phyloP scores from a whole-genome alignment of 352 stramenopile genomes.

The Plasmopara halstedii region DNA sequence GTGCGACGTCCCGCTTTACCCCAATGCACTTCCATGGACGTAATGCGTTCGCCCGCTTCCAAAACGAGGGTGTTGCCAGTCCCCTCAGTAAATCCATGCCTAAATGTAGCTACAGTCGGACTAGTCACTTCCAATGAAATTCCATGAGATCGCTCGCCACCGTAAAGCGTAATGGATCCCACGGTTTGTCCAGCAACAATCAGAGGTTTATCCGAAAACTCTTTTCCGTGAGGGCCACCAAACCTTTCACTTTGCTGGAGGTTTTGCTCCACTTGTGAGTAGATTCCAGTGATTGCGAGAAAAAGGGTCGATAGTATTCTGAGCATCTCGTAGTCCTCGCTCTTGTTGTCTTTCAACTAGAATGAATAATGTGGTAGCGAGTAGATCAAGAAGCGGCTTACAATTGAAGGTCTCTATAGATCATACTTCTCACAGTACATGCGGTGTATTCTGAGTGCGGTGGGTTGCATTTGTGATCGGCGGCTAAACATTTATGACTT shows the following conservation, averaged over 20 bases:
- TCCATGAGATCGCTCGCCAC: conserved; percentile 9
- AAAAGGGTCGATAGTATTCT: too few relatives aligned
- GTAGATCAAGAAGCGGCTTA: too few relatives aligned
- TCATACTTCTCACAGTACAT: too few relatives aligned
- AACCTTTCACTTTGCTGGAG: conserved; percentile 22
- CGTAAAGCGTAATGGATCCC: conserved; percentile 13
- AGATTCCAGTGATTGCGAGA: too few relatives aligned
- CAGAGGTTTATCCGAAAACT: conserved; percentile 16
- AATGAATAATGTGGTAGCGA: too few relatives aligned
- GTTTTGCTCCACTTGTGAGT: too few relatives aligned
- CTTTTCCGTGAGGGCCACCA: conserved; percentile 10
- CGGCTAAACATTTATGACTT: too few relatives aligned
- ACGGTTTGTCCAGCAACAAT: conserved; percentile 10
- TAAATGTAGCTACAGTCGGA: conserved; percentile 13
- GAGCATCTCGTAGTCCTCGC: too few relatives aligned
- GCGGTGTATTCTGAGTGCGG: too few relatives aligned
- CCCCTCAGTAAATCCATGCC: conserved; percentile 16
- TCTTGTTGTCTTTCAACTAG: too few relatives aligned
- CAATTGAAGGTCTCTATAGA: too few relatives aligned
- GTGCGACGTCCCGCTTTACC: conserved; percentile 10
- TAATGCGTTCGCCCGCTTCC: conserved; percentile 9
- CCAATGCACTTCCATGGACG: conserved; percentile 23
- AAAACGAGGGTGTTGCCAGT: conserved; percentile 4
- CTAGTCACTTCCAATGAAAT: conserved; percentile 11
- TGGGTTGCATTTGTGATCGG: too few relatives aligned